These are phyloP conservation scores for Pythium coloratum DNA, from an alignment of 352 stramenopile genomes.

Conservation along the genomic window DNA sequence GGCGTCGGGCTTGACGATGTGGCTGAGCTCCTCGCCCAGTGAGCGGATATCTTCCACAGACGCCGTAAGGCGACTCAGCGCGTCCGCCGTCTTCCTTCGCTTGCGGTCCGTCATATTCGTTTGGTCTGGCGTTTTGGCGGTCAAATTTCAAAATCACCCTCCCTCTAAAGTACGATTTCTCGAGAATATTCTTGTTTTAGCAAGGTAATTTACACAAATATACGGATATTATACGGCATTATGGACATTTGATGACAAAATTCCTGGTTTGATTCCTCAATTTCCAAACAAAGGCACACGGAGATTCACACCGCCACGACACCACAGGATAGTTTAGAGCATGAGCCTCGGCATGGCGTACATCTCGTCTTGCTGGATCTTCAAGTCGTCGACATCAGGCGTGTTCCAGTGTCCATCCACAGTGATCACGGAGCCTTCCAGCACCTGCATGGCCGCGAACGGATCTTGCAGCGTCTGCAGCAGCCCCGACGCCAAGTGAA, in stretches of 20 bases:
- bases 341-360: slow-evolving; percentile 20
- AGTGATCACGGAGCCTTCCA: slow-evolving; percentile 47
- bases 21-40: slow-evolving; percentile 21
- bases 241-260: not conserved
- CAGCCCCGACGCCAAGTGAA: slow-evolving; percentile 46
- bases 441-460: slow-evolving; percentile 53
- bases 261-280: not conserved
- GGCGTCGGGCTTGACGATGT: slow-evolving; percentile 12
- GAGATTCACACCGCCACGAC: too few species aligned
- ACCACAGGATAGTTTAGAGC: not conserved
- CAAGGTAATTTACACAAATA: too few species aligned
- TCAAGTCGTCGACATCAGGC: slow-evolving; percentile 13
- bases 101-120: slow-evolving; percentile 20
- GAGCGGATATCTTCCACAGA: slow-evolving; percentile 20
- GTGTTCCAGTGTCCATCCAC: slow-evolving; percentile 24
- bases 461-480: slow-evolving; percentile 44
- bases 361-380: slow-evolving; percentile 18
- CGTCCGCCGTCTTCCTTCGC: slow-evolving; percentile 19
- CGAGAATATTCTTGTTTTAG: too few species aligned
- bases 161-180: too few species aligned
- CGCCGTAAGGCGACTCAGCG: slow-evolving; percentile 14
- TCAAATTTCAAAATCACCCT: too few species aligned
- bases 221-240: not conserved
- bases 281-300: too few species aligned
- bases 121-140: too few species aligned